These are phyloP conservation scores for Linum trigynum DNA, from an alignment of 345 rosid species.

Conservation along the genomic window DNA sequence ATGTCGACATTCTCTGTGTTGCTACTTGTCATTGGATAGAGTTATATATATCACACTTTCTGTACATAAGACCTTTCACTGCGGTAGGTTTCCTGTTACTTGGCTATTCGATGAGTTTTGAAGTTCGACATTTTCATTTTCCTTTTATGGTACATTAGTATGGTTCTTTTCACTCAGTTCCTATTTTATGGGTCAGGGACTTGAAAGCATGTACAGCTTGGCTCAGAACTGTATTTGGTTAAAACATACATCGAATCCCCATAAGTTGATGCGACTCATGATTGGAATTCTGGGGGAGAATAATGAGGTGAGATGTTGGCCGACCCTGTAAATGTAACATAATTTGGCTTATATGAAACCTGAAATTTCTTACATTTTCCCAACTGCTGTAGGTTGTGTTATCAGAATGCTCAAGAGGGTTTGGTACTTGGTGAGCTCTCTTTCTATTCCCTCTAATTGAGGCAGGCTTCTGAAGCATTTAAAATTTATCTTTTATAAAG, in stretches of 20 bases:
- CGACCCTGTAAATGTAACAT: not conserved
- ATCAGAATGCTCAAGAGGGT: constrained; percentile 86
- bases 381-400: constrained; percentile 60
- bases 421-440: constrained; percentile 82
- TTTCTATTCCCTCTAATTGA: constrained; percentile 2
- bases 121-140: too few species aligned
- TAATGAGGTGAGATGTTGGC: constrained; percentile 49
- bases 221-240: constrained; percentile 75
- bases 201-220: constrained; percentile 79
- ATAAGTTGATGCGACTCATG: constrained; percentile 60
- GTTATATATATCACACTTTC: constrained; percentile 66
- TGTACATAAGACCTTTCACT: constrained; percentile 81
- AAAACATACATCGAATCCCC: constrained; percentile 52
- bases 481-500: not conserved
- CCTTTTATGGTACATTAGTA: not conserved
- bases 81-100: constrained; percentile 31
- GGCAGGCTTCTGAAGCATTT: too few species aligned
- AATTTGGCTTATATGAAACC: not conserved
- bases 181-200: constrained; percentile 45
- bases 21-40: constrained; percentile 77
- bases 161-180: not conserved
- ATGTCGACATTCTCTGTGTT: constrained; percentile 36
- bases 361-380: constrained; percentile 4
- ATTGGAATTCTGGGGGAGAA: constrained; percentile 84
- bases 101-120: constrained; percentile 5